Evolutionary conservation across 2,329 filamentous ascomycete genomes (phyloP).

Genomic region (Colletotrichum lentis): DNA sequence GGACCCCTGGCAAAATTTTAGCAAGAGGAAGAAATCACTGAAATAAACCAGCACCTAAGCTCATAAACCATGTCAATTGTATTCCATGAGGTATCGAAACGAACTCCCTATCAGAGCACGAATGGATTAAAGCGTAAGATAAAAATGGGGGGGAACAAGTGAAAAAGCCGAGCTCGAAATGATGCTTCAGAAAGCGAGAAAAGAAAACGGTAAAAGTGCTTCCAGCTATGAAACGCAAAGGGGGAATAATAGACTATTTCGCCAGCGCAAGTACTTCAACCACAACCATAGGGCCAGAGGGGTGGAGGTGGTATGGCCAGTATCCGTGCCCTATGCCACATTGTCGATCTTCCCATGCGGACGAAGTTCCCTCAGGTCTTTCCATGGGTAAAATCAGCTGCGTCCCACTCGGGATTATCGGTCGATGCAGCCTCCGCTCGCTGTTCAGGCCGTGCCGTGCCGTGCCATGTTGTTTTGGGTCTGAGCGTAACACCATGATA

Average conservation of each 20-base stretch:
- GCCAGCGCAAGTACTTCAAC: slow-evolving; percentile 34
- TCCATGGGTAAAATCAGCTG: slow-evolving; percentile 9
- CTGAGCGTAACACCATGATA: slow-evolving; percentile 38
- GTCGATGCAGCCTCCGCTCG: slow-evolving; percentile 28
- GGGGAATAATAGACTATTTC: slow-evolving; percentile 37
- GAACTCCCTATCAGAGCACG: slow-evolving; percentile 53
- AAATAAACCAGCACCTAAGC: slow-evolving; percentile 42
- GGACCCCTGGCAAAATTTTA: not conserved
- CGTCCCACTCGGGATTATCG: slow-evolving; percentile 13
- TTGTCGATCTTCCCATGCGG: slow-evolving; percentile 19
- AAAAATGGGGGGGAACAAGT: slow-evolving; percentile 37
- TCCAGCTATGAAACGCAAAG: slow-evolving; percentile 51
- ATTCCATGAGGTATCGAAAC: slow-evolving; percentile 53
- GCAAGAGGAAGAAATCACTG: slow-evolving; percentile 43
- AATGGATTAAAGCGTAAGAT: slow-evolving; percentile 46
- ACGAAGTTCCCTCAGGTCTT: slow-evolving; percentile 23
- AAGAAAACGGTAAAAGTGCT: slow-evolving; percentile 52
- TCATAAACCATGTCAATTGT: slow-evolving; percentile 33
- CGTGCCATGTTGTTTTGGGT: slow-evolving; percentile 31
- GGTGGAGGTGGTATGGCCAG: slow-evolving; percentile 24
- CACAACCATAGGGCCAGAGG: slow-evolving; percentile 27
- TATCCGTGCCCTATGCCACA: slow-evolving; percentile 30
- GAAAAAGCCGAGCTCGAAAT: slow-evolving; percentile 41
- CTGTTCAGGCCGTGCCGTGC: slow-evolving; percentile 33
- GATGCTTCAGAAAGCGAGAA: slow-evolving; percentile 43